phyloP scores from a whole-genome alignment of 495 filamentous ascomycete species.

The Tetracladium setigerum region DNA sequence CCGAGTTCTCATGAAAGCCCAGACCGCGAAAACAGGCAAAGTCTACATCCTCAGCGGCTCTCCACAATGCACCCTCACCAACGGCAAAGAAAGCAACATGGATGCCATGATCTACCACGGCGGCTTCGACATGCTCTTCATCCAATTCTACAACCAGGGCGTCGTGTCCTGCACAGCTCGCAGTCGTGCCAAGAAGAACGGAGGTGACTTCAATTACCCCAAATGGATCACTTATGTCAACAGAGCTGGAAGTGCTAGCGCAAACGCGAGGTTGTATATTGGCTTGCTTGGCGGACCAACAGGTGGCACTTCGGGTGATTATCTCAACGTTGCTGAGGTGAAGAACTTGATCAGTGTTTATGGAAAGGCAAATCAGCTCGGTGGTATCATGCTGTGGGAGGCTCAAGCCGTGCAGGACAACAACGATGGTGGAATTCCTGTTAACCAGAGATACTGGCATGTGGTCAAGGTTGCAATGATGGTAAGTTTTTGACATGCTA shows the following conservation, averaged over 20 bases:
- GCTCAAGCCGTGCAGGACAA: constrained; percentile 33
- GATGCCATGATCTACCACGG: constrained; percentile 40
- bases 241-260: constrained; percentile 21
- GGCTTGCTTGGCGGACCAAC: constrained; percentile 25
- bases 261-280: constrained; percentile 35
- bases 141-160: constrained; percentile 55
- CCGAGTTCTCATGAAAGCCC: constrained; percentile 36
- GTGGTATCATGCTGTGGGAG: constrained; percentile 70
- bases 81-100: constrained; percentile 49
- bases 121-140: constrained; percentile 54
- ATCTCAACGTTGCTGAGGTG: constrained; percentile 37
- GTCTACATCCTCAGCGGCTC: constrained; percentile 49
- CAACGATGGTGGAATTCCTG: too few species aligned
- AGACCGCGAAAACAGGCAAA: constrained; percentile 27
- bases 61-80: constrained; percentile 47
- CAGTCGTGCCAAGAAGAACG: constrained; percentile 28
- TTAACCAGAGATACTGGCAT: too few species aligned
- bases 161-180: constrained; percentile 43
- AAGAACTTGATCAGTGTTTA: constrained; percentile 40
- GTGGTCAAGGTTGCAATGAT: too few species aligned
- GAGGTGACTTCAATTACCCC: constrained; percentile 30
- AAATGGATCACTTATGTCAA: constrained; percentile 29
- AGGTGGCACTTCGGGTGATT: constrained; percentile 32
- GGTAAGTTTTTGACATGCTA: too few species aligned
- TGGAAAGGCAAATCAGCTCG: constrained; percentile 45